Percentiles rank a stretch among this genome's conserved stretches.
These are phyloP conservation scores for Ilyonectria destructans DNA, from an alignment of 2,329 filamentous ascomycete species.

Conservation along the genomic window DNA sequence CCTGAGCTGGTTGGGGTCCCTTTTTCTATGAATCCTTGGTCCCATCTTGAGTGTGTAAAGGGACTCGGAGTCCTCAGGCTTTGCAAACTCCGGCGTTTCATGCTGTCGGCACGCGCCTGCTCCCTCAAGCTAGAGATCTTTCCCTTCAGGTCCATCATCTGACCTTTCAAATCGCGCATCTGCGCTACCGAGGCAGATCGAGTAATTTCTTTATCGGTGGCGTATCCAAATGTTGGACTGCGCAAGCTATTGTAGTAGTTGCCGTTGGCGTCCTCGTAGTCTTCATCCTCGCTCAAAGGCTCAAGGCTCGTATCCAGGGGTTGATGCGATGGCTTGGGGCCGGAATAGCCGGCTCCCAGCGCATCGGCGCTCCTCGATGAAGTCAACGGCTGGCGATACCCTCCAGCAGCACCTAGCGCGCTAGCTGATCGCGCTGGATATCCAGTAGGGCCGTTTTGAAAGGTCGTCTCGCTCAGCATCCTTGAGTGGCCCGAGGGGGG, in stretches of 20 bases:
- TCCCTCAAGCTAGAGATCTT: conserved; percentile 87
- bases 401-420: conserved; percentile 73
- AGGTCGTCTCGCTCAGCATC: conserved; percentile 53
- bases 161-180: conserved; percentile 82
- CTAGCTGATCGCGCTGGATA: conserved; percentile 75
- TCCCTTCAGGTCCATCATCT: conserved; percentile 88
- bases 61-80: conserved; percentile 84
- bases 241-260: conserved; percentile 54
- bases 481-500: conserved; percentile 47
- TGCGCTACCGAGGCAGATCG: conserved; percentile 82
- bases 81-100: conserved; percentile 84
- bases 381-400: conserved; percentile 68
- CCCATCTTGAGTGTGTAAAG: conserved; percentile 77
- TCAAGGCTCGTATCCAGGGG: conserved; percentile 64
- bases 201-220: conserved; percentile 66
- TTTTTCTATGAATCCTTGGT: conserved; percentile 49
- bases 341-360: conserved; percentile 52
- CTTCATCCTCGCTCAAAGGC: conserved; percentile 70
- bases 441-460: conserved; percentile 49
- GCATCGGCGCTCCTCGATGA: conserved; percentile 63
- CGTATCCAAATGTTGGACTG: conserved; percentile 63
- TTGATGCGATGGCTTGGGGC: conserved; percentile 58
- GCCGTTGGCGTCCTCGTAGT: conserved; percentile 45
- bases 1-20: conserved; percentile 39
- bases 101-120: conserved; percentile 83